Base-by-base conservation (phyloP, 768 basidiomycete species). In the Pleurotus cornucopiae region DNA sequence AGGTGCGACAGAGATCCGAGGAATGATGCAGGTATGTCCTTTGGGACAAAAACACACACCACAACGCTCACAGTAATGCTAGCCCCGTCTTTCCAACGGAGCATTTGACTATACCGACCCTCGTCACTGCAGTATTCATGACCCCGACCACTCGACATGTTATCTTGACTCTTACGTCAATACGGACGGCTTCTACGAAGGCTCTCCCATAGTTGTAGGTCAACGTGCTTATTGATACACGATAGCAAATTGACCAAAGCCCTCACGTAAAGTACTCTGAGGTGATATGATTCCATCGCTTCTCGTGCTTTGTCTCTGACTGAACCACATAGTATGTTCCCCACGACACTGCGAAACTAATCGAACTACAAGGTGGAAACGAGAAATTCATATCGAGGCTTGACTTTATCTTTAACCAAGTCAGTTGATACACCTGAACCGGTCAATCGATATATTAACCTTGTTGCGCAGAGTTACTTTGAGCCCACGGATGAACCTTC, bases 21-120 rank as follows among this genome's bases (percentile, higher is more conserved):
- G 85, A 1, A 82, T 86, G 76, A 77, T 84, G 72, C 84, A 86
- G 76, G 84, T 81, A 23, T 44, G 62, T 41, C n/a, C 38, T 9
- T 23, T 6, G 30, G 30, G 4, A 34, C 30, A 34, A 9, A 9
- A 6, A 11, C 30, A 34, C 30, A 34, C 30, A 9, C 3, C 9
- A 30, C 30, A 7, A 34, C 3, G 6, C 30, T 34, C 30, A 34
- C 9, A 34, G 30, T 9, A 7, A 34, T 34, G 30, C 30, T 55
- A 86, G 83, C 82, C 78, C 3, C 74, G 78, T 12, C 80, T 79
- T 51, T 72, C 74, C 0, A 75, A 83, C 59, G 83, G 85, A 2
- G 76, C 74, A 0, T 86, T 80, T 67, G 81, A 79, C 63, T 83
- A 76, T 58, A 86, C 85, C 1, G 85, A 86, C 64, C 85, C 85